Evolutionary conservation across 148 eudicot genomes (phyloP).

Genomic region (Heliosperma pusillum): DNA sequence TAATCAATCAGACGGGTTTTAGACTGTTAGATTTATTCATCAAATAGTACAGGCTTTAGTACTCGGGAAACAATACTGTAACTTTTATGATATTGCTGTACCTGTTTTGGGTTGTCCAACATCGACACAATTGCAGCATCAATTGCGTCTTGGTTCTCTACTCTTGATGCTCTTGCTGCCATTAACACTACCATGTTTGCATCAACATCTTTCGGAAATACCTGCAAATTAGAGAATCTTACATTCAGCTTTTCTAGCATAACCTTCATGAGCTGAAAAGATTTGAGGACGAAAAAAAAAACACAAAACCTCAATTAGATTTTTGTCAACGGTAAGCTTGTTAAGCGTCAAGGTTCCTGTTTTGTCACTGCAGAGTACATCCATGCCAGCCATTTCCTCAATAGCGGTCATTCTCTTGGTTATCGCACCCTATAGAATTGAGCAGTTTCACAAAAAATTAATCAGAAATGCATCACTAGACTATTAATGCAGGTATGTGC

Average conservation of each 20-base stretch:
- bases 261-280: background rate
- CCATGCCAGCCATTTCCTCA: slow-evolving; percentile 89
- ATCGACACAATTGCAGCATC: slow-evolving; percentile 52
- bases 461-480: background rate
- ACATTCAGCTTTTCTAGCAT: background rate
- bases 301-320: slow-evolving; percentile 58
- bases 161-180: slow-evolving; percentile 67
- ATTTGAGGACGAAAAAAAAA: background rate
- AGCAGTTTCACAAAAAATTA: background rate
- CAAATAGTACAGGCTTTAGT: background rate
- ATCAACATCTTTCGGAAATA: slow-evolving; percentile 47
- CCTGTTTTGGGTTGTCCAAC: slow-evolving; percentile 55
- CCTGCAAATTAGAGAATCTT: slow-evolving; percentile 22
- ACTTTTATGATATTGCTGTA: slow-evolving; percentile 11
- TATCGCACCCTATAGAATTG: slow-evolving; percentile 49
- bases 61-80: background rate
- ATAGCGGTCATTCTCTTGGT: slow-evolving; percentile 85
- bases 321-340: slow-evolving; percentile 62
- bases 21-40: background rate
- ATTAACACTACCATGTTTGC: slow-evolving; percentile 52
- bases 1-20: slow-evolving; percentile 4
- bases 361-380: slow-evolving; percentile 78
- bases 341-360: slow-evolving; percentile 73
- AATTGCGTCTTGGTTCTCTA: slow-evolving; percentile 65
- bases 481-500: background rate